Conservation (phyloP, 2,329 filamentous ascomycete species). For the Nemania serpens region DNA sequence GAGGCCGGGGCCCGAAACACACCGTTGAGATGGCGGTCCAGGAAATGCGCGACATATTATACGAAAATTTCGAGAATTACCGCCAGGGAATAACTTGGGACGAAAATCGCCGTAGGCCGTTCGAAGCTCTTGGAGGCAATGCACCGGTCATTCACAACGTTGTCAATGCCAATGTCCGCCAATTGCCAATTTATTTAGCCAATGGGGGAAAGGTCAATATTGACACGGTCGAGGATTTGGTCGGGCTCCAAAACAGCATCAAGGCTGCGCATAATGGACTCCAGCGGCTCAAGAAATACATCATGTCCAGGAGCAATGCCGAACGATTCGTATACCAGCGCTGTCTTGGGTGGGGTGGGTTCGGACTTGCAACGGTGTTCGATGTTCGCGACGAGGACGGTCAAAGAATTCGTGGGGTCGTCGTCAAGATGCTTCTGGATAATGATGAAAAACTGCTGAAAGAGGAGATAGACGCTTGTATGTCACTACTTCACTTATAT, state of each 20-base stretch:
- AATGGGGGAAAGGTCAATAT: background rate
- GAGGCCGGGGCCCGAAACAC: no score
- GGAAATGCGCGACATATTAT: background rate
- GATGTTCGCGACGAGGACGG: background rate
- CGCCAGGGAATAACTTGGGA: background rate
- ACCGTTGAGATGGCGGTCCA: background rate
- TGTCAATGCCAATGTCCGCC: no score
- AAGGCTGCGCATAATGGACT: background rate
- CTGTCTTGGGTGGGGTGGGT: slow-evolving; percentile 15
- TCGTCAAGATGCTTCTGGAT: slow-evolving; percentile 5
- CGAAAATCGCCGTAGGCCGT: background rate
- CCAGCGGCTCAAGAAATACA: background rate
- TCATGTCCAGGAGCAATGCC: background rate
- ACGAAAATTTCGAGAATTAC: background rate
- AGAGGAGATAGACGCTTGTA: background rate
- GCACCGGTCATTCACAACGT: no score
- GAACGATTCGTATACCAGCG: background rate
- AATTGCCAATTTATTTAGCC: background rate
- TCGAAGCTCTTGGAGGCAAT: background rate
- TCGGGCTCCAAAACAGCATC: background rate
- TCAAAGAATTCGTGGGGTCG: background rate
- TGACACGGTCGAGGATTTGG: background rate
- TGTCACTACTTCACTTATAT: background rate
- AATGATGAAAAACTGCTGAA: background rate
- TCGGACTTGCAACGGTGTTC: slow-evolving; percentile 12